Evolutionary conservation across 176 grass and related monocot species (phyloP), one percentile per base, ranked within the genome.

Genomic region (Eleusine coracana): DNA sequence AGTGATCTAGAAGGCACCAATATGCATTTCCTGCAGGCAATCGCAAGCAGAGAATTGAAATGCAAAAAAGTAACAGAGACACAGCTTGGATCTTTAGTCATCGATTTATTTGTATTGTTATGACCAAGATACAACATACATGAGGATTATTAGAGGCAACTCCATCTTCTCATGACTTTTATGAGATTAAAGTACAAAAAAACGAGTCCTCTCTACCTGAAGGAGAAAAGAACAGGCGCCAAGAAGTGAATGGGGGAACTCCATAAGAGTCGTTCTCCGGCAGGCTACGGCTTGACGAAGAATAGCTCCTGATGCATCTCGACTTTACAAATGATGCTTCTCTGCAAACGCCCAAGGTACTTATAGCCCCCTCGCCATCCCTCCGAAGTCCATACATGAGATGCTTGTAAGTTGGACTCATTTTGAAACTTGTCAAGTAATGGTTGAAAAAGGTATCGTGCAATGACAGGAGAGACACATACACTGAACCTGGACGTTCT

Each of bases 401-500:
- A 48, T 75, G 36, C 28, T 23, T 63, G 58, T 21, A 56, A 70
- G 34, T 80, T 37, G 71, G 76, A 78, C 28, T 38, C 23, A 25
- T 17, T 89, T 84, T 55, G 70, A 44, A 81, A 70, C 69, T 44
- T 75, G 52, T 64, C 44, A 10, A 12, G 54, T 71, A 25, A 46
- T 45, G 29, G 12, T 61, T 64, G 72, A 76, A 70, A 55, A 71
- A n/a, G 58, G 67, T 69, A 50, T 77, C 60, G 60, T 23, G 39
- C 51, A 25, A 15, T 77, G 83, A 78, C 78, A 63, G 36, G 41
- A 60, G 36, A 77, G 20, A 62, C 62, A 62, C 62, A 27, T 95
- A 42, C 89, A 84, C 76, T 88, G 90, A 95, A 95, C 84, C 87
- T 95, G 65, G 92, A 95, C 90, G 44, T 66, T 84, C 61, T 67